Evolutionary conservation across 495 filamentous ascomycete genomes (phyloP), one percentile per base, ranked within the genome.

Genomic region (Friedmanniomyces endolithicus): DNA sequence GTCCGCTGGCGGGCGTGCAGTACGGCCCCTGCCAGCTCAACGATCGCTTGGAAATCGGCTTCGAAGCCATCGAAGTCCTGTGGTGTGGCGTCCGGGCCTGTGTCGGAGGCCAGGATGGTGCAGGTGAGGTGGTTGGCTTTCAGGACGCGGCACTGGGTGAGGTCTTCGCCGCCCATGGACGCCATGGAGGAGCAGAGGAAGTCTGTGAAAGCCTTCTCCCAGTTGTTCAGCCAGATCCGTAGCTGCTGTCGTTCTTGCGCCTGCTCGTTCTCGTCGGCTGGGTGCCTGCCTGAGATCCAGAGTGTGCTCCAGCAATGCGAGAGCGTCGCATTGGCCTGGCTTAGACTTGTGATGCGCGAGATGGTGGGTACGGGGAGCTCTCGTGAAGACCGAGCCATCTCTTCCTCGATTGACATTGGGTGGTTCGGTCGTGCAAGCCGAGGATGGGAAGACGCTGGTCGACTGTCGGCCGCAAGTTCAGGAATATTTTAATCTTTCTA

Each of bases 71-170:
- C 48, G 22, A 41, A 45, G 29, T 37, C 48, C 16, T n/a, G 12
- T 11, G 16, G 11, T 6, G 37, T 41, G 14, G 37, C 12, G 11
- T 25, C 54, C 6, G 54, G 9, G n/a, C 49, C 35, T 19, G 9
- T 16, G 23, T 55, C 57, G 3, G 51, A 31, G 2, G 57, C 57
- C n/a, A 59, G 19, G 2, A 60, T 34, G 16, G 16, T 56, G 48
- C 57, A 55, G 25, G 52, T 37, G 33, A 60, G 53, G 23, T 60
- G 57, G 48, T 60, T 60, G 6, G 57, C 48, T 31, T 60, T 60
- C 52, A 60, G 37, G 11, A 60, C 34, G 14, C 57, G 57, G 24
- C 35, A 56, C 19, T 51, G 52, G 17, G 46, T 52, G 22, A 55
- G 45, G 24, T 60, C 52, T 12, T 55, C 52, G 17, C 1, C 11